Evolutionary conservation across 1,284 basidiomycete genomes (phyloP), one percentile per base, ranked within the genome.

Genomic region (Tylopilus sp.): DNA sequence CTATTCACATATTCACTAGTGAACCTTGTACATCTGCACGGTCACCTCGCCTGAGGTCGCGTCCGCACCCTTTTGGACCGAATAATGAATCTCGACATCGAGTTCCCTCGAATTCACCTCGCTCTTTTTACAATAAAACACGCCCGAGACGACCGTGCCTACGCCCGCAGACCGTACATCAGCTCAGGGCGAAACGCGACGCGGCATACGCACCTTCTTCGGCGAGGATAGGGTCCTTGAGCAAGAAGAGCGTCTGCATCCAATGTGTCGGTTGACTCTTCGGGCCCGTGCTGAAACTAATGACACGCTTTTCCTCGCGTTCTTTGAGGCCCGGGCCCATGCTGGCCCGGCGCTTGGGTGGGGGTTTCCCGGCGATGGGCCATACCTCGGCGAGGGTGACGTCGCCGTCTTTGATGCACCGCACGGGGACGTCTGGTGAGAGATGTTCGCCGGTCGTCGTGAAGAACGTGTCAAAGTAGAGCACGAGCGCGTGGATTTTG

Each of bases 401-500:
- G 43, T 86, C 85, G 15, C 80, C 81, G 25, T 84, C 79, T 50
- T 78, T 78, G 40, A 82, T 72, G 15, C 81, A 57, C 47, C 78
- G 75, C 4, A 82, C 85, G n/a, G 76, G 61, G 1, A 77, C 79
- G 19, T 71, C 73, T 0, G 78, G 74, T 0, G 82, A 67, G 5
- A 90, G 72, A 7, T 82, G 81, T 29, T 74, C 73, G 10, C 84
- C 81, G 32, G 79, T 76, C 5, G 79, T 70, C 2, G 85, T 85
- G 78, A 98, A 97, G 78, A 94, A 96, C 1, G 88, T 88, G 73
- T 98, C 94, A 65, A 98, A 98, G 74, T 94, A 94, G n/a, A 94
- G 84, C 25, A 96, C 78, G 73, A 98, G 86, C 5, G 92, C 83
- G 64, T 88, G 85, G 43, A 94, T 80, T 61, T 86, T 88, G 3